These are phyloP conservation scores for Codiaeum variegatum DNA, from an alignment of 441 rosid species.

Conservation along the genomic window DNA sequence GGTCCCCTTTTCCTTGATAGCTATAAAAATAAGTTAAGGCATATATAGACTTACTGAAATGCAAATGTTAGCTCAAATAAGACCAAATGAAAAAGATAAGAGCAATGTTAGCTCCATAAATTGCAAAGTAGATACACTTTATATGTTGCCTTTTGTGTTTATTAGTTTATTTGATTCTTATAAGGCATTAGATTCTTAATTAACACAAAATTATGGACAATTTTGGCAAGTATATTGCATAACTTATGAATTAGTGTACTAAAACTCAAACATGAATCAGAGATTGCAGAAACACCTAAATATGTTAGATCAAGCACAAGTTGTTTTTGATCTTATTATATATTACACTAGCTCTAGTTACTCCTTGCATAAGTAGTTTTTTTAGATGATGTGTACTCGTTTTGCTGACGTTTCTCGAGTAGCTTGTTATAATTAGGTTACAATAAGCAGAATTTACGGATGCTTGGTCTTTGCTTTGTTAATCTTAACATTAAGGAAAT, in stretches of 20 bases:
- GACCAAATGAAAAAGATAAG: no score
- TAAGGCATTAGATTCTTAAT: not conserved
- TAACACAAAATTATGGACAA: not conserved
- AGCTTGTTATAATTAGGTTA: slow-evolving; percentile 3
- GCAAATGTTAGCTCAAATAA: not conserved
- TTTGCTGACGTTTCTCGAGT: not conserved
- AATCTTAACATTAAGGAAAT: slow-evolving; percentile 4
- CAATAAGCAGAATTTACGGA: not conserved
- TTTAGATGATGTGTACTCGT: not conserved
- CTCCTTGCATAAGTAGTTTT: not conserved
- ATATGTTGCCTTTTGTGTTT: no score
- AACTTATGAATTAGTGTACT: not conserved
- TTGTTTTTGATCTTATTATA: not conserved
- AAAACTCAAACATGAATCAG: not conserved
- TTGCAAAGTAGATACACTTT: no score
- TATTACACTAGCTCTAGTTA: not conserved
- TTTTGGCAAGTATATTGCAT: not conserved
- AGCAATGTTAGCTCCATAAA: no score
- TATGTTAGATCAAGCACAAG: not conserved
- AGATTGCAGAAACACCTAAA: not conserved
- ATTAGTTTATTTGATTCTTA: no score
- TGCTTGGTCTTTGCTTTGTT: not conserved
- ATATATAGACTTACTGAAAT: not conserved
- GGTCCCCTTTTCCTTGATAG: not conserved
- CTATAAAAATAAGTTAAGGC: not conserved